Evolutionary conservation across 305 asterid species (phyloP), one percentile per base, ranked within the genome.

Genomic region (Plantago rigida): DNA sequence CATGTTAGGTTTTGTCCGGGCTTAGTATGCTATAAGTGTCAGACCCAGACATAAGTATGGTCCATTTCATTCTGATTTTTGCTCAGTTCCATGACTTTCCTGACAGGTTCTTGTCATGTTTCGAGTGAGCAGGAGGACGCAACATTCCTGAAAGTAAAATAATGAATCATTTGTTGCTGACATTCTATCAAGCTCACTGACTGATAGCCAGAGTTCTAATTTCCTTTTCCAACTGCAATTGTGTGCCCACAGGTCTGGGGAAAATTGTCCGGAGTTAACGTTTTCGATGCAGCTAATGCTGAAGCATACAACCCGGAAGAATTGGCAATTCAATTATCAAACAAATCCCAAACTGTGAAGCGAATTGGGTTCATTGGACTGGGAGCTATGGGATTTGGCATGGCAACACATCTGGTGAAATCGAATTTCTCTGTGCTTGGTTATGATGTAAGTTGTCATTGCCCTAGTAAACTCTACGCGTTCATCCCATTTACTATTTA

Each of bases 351-450:
- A 76, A 67, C 77, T 51, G 82, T 75, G 55, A 80, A 86, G 68
- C 75, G 79, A 67, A 81, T 87, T 45, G 98, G 95, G 73, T 91
- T 91, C 74, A 84, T 91, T 72, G 98, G 98, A 67, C 88, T 91
- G 68, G 98, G 98, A 75, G 96, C 98, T 59, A 91, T 91, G 98
- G 98, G 98, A 63, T 86, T 87, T 77, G 98, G 98, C 82, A 91
- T 91, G 96, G 98, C 98, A 59, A 87, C 89, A 51, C 95, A 87
- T 71, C 81, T 91, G 70, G 71, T 91, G 76, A 84, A 83, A 73
- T 87, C 95, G 62, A 78, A 86, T 68, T 87, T 84, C 78, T 68
- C 70, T 24, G 90, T 91, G 13, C 71, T 63, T 73, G 98, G 96
- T 68, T 91, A 60, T 78, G 98, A 91, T 78, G 98, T 91, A 82